Conservation (phyloP, 2,329 filamentous ascomycete species). For the Rhynchosporium secalis region DNA sequence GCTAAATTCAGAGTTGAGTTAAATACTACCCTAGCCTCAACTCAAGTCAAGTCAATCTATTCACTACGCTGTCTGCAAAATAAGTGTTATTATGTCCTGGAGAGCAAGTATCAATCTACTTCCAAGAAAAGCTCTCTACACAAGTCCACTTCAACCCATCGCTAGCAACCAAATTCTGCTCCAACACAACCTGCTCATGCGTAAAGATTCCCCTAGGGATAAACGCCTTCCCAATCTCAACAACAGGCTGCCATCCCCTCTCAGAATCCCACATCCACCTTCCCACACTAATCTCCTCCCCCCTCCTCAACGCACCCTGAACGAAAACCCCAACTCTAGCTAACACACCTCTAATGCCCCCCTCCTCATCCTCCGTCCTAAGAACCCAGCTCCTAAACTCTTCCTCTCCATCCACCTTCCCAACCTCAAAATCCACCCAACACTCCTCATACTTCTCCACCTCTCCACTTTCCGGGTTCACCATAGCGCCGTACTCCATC, state of each 20-base stretch:
- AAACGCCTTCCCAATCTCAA: constrained; percentile 7
- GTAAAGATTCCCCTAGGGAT: constrained; percentile 1
- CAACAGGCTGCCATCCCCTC: constrained; percentile 18
- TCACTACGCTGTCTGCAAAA: too few relatives aligned
- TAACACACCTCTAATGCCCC: constrained; percentile 24
- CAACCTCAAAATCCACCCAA: constrained; percentile 37
- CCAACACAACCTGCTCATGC: not conserved
- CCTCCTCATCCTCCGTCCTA: constrained; percentile 16
- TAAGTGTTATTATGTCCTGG: too few relatives aligned
- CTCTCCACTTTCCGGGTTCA: constrained; percentile 35
- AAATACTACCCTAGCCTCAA: too few relatives aligned
- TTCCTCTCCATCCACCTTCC: constrained; percentile 18
- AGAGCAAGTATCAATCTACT: not conserved
- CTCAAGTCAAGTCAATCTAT: too few relatives aligned
- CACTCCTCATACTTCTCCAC: constrained; percentile 39
- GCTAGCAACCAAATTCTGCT: not conserved
- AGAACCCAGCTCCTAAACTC: constrained; percentile 29
- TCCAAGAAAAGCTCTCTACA: constrained; percentile 13
- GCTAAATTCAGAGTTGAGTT: too few relatives aligned
- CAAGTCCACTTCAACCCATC: constrained; percentile 12
- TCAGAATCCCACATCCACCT: constrained; percentile 28
- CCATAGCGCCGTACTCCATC: constrained; percentile 38
- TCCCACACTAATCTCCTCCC: constrained; percentile 22
- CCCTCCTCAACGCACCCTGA: constrained; percentile 29
- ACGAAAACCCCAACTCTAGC: constrained; percentile 30